phyloP scores from a whole-genome alignment of 345 rosid species.

The Nephelium lappaceum region DNA sequence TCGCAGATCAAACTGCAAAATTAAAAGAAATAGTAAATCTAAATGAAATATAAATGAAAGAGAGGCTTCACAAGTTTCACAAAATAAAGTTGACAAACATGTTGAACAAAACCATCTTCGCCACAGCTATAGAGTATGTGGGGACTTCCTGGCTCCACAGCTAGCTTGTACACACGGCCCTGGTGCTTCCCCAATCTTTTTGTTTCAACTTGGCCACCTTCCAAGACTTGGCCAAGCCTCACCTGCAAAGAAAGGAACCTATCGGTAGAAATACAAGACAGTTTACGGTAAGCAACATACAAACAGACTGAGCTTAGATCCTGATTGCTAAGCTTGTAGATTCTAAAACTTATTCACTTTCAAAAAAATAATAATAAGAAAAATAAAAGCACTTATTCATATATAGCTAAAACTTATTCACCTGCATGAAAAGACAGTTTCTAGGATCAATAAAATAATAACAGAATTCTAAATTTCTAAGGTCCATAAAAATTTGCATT shows the following conservation, averaged over 20 bases:
- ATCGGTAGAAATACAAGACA: background rate
- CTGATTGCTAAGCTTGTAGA: background rate
- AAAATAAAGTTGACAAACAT: conserved; percentile 40
- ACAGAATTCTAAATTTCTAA: background rate
- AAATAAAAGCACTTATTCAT: no score
- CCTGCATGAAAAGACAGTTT: background rate
- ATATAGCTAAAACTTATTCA: no score
- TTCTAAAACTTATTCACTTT: background rate
- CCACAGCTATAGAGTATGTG: conserved; percentile 61
- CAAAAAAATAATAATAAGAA: background rate
- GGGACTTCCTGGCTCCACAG: conserved; percentile 68
- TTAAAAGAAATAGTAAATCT: conserved; percentile 15
- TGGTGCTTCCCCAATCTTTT: conserved; percentile 53
- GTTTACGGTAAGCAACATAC: background rate
- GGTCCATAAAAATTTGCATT: background rate
- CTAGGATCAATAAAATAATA: background rate
- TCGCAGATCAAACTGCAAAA: conserved; percentile 62
- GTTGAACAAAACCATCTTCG: conserved; percentile 69
- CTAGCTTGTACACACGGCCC: conserved; percentile 53
- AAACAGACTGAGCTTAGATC: background rate
- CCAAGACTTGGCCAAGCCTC: conserved; percentile 54
- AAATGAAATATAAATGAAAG: conserved; percentile 4
- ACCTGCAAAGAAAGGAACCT: conserved; percentile 33
- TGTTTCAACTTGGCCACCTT: conserved; percentile 51
- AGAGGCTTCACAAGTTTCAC: conserved; percentile 2